Conservation (phyloP, 106 monocot genomes). For the Hemerocallis citrina region DNA sequence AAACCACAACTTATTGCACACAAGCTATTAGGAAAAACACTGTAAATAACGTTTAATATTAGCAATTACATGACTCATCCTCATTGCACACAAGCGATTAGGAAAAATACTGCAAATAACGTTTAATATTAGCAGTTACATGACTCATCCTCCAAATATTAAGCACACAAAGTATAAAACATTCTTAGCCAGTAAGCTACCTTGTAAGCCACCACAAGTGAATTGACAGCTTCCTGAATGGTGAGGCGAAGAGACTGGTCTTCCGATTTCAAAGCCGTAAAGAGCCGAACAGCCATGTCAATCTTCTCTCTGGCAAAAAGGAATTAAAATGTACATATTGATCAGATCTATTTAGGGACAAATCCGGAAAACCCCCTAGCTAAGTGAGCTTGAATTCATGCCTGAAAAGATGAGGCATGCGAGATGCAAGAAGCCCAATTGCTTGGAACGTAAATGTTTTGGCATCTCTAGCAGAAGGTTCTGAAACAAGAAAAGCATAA, state of each 20-base stretch:
- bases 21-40: too few relatives aligned
- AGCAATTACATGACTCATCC: too few relatives aligned
- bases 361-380: background rate
- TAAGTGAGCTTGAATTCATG: slow-evolving; percentile 8
- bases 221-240: slow-evolving; percentile 75
- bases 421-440: slow-evolving; percentile 86
- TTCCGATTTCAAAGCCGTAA: slow-evolving; percentile 76
- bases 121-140: too few relatives aligned
- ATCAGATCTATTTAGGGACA: background rate
- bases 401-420: slow-evolving; percentile 96
- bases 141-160: too few relatives aligned
- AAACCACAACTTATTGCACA: too few relatives aligned
- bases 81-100: too few relatives aligned
- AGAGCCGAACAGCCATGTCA: slow-evolving; percentile 86
- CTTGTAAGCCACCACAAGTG: slow-evolving; percentile 84
- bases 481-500: slow-evolving; percentile 20
- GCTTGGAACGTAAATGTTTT: slow-evolving; percentile 89
- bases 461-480: slow-evolving; percentile 35
- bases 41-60: too few relatives aligned
- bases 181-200: slow-evolving; percentile 25
- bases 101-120: too few relatives aligned
- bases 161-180: too few relatives aligned
- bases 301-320: slow-evolving; percentile 58
- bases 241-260: slow-evolving; percentile 80
- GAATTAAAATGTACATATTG: background rate